Evolutionary conservation across 257 asterid species (phyloP), one percentile per base, ranked within the genome.

Genomic region (Mitragyna speciosa): DNA sequence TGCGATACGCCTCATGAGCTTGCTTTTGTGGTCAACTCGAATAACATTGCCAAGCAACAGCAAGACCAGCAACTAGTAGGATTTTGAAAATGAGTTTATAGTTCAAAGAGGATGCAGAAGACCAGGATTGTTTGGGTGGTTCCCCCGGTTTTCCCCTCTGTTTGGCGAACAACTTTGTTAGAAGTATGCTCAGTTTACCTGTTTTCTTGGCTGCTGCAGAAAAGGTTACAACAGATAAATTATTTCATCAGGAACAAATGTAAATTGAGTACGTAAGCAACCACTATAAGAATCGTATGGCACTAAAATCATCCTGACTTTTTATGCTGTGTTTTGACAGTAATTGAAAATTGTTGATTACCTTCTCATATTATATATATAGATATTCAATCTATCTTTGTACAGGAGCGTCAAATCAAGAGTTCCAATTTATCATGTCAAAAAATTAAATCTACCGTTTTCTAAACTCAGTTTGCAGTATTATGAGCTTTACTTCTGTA

Each of bases 41-140:
- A 83, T 84, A 92, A 71, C 79, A 91, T 63, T 93, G 97, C 98
- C 99, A 95, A 70, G 87, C 93, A 78, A 80, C 90, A 72, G 94
- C 99, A 45, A 88, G 66, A 49, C 90, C 87, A 28, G 91, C 97
- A 51, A 95, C 88, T 54, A 92, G 72, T 43, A 63, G 75, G 45
- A 95, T 91, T 83, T 92, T 95, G 63, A 87, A 30, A 8, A 93
- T 75, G 20, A 93, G 88, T 90, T 91, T 95, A 72, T 84, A 85
- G 82, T 88, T 88, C 43, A 82, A 49, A 64, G 76, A 79, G 0
- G 92, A 79, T 73, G 85, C 76, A 4, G 89, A 63, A 4, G 91
- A 51, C 24, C 84, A 3, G 15, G 93, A 71, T 8, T 89, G 77
- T 72, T 80, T 75, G 22, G 89, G 91, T 64, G 89, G 87, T 69